A percentile compares a stretch with the other conserved stretches of the same genome.
Conservation (phyloP, 2,329 filamentous ascomycete genomes). For the Geosmithia morbida region DNA sequence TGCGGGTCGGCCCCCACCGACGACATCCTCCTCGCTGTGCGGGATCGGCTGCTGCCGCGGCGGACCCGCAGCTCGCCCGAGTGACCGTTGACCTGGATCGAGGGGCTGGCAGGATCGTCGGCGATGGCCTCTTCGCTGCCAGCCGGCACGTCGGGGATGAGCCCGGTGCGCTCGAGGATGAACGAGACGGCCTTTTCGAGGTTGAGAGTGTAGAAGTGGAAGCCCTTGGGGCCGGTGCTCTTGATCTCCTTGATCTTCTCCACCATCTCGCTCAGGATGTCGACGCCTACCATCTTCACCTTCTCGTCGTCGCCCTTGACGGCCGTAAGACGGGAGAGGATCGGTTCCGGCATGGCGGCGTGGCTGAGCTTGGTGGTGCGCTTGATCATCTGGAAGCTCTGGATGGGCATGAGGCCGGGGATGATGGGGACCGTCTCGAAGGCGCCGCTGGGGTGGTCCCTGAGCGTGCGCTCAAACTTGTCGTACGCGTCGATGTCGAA, state of each 20-base stretch:
- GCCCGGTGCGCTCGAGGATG: slow-evolving; percentile 70
- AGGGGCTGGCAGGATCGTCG: slow-evolving; percentile 22
- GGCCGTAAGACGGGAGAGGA: slow-evolving; percentile 55
- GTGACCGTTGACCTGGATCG: slow-evolving; percentile 33
- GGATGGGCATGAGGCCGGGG: slow-evolving; percentile 92
- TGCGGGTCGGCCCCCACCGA: slow-evolving; percentile 73
- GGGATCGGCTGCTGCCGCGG: slow-evolving; percentile 16
- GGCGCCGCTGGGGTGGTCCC: slow-evolving; percentile 67
- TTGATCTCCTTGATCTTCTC: slow-evolving; percentile 58
- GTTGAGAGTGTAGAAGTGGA: slow-evolving; percentile 97
- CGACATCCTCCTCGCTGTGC: slow-evolving; percentile 49
- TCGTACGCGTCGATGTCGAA: slow-evolving; percentile 80
- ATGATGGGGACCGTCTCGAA: slow-evolving; percentile 86
- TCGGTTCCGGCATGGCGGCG: slow-evolving; percentile 58
- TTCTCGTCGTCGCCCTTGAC: slow-evolving; percentile 70
- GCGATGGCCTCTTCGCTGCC: slow-evolving; percentile 37
- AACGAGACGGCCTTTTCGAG: slow-evolving; percentile 92
- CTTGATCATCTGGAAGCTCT: slow-evolving; percentile 92
- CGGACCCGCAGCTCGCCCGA: slow-evolving; percentile 5
- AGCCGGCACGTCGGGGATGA: slow-evolving; percentile 51
- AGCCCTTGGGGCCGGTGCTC: slow-evolving; percentile 53
- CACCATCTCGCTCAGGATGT: slow-evolving; percentile 74
- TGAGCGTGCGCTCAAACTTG: slow-evolving; percentile 60
- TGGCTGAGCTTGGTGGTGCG: slow-evolving; percentile 91
- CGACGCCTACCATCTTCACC: slow-evolving; percentile 66